Evolutionary conservation across 345 rosid species (phyloP).

Genomic region (Populus euphratica): DNA sequence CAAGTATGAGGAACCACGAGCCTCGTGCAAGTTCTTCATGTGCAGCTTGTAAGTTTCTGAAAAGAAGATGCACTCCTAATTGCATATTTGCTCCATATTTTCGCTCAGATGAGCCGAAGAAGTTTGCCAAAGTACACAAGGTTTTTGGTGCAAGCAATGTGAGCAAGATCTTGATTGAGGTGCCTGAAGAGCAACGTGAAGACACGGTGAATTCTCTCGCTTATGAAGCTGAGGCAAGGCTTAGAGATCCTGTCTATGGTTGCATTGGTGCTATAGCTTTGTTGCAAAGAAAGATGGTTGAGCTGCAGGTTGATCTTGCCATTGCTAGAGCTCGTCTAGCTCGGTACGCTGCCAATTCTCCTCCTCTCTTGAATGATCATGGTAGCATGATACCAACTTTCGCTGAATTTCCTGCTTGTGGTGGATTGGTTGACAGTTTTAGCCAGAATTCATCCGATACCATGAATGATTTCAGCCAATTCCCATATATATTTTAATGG

Average conservation of each 20-base stretch:
- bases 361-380: constrained; percentile 9
- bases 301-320: constrained; percentile 80
- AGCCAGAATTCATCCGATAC: constrained; percentile 31
- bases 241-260: constrained; percentile 83
- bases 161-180: constrained; percentile 76
- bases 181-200: constrained; percentile 84
- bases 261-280: constrained; percentile 87
- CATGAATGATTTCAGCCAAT: constrained; percentile 36
- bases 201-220: constrained; percentile 84
- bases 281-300: constrained; percentile 60
- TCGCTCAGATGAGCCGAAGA: constrained; percentile 61
- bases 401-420: constrained; percentile 35
- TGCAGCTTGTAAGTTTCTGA: constrained; percentile 90
- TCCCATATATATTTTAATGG: constrained; percentile 31
- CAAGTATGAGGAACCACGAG: constrained; percentile 41
- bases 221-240: constrained; percentile 89
- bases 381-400: constrained; percentile 24
- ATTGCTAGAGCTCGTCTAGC: constrained; percentile 68
- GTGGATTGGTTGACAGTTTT: constrained; percentile 47
- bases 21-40: constrained; percentile 79
- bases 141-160: constrained; percentile 97
- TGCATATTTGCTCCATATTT: constrained; percentile 91
- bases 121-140: constrained; percentile 83
- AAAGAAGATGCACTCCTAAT: constrained; percentile 65
- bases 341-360: constrained; percentile 32